phyloP scores from a whole-genome alignment of 148 eudicot genomes.

The Oxyria digyna region DNA sequence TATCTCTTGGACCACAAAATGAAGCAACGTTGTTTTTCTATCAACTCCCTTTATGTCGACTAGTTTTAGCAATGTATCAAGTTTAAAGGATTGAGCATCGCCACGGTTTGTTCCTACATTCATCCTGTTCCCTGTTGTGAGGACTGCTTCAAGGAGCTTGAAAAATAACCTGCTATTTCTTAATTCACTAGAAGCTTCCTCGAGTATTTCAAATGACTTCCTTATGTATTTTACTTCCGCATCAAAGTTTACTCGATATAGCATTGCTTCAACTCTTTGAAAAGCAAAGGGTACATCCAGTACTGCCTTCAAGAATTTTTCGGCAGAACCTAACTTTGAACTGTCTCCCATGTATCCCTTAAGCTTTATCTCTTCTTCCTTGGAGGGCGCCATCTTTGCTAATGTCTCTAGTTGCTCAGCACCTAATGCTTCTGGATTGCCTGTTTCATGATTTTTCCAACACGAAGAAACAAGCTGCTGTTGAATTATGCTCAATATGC shows the following conservation, averaged over 20 bases:
- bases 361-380: slow-evolving; percentile 13
- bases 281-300: slow-evolving; percentile 12
- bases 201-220: slow-evolving; percentile 11
- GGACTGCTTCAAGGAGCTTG: slow-evolving; percentile 93
- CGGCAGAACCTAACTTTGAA: slow-evolving; percentile 7
- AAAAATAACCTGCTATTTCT: slow-evolving; percentile 80
- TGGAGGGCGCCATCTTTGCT: slow-evolving; percentile 14
- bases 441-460: slow-evolving; percentile 7
- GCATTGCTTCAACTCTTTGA: slow-evolving; percentile 12
- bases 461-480: not conserved
- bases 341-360: slow-evolving; percentile 7
- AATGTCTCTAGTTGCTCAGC: slow-evolving; percentile 9
- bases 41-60: slow-evolving; percentile 88
- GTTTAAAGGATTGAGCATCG: slow-evolving; percentile 81
- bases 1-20: slow-evolving; percentile 98
- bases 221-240: slow-evolving; percentile 9
- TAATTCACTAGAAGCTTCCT: slow-evolving; percentile 66
- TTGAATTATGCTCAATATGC: not conserved
- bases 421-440: slow-evolving; percentile 11
- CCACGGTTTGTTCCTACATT: slow-evolving; percentile 97
- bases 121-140: slow-evolving; percentile 94
- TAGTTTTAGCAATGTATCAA: slow-evolving; percentile 76
- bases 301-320: slow-evolving; percentile 9
- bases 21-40: slow-evolving; percentile 91
- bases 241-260: slow-evolving; percentile 9